Evolutionary conservation across 2,329 filamentous ascomycete genomes (phyloP).

Genomic region (Trichoderma arundinaceum): DNA sequence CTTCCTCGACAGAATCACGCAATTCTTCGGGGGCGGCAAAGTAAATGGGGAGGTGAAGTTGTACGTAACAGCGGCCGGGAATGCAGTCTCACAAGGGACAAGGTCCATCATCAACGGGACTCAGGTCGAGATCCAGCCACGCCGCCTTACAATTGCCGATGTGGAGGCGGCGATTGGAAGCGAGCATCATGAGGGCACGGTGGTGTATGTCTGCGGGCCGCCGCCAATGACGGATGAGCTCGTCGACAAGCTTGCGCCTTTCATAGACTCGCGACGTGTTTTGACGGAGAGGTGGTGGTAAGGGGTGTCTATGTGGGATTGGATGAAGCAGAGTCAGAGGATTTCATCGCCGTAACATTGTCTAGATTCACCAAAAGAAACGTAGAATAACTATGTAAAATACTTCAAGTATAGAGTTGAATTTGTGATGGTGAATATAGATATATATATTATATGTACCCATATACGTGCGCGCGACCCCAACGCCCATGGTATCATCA

Average conservation of each 20-base stretch:
- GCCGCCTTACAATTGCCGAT: conserved; percentile 53
- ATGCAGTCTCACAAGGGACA: neutral
- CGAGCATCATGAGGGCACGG: conserved; percentile 45
- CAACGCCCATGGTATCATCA: conserved; percentile 32
- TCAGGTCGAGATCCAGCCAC: conserved; percentile 37
- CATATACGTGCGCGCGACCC: conserved; percentile 16
- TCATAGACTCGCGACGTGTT: conserved; percentile 54
- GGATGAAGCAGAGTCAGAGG: too few relatives aligned
- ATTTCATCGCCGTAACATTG: too few relatives aligned
- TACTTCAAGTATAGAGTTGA: conserved; percentile 2
- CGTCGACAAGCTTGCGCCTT: conserved; percentile 53
- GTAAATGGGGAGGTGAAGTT: conserved; percentile 52
- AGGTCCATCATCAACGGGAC: conserved; percentile 22
- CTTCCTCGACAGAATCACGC: conserved; percentile 57
- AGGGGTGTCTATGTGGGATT: neutral
- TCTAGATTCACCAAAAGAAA: neutral
- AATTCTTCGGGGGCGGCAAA: conserved; percentile 47
- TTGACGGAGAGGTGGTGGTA: conserved; percentile 71
- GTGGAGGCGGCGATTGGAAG: conserved; percentile 49
- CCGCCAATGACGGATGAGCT: conserved; percentile 72
- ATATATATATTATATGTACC: conserved; percentile 14
- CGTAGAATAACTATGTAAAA: neutral
- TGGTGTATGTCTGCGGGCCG: conserved; percentile 72
- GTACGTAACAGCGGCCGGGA: conserved; percentile 52
- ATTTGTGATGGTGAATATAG: conserved; percentile 11